Conservation (phyloP, 495 filamentous ascomycete species). For the Penicillium silybi region DNA sequence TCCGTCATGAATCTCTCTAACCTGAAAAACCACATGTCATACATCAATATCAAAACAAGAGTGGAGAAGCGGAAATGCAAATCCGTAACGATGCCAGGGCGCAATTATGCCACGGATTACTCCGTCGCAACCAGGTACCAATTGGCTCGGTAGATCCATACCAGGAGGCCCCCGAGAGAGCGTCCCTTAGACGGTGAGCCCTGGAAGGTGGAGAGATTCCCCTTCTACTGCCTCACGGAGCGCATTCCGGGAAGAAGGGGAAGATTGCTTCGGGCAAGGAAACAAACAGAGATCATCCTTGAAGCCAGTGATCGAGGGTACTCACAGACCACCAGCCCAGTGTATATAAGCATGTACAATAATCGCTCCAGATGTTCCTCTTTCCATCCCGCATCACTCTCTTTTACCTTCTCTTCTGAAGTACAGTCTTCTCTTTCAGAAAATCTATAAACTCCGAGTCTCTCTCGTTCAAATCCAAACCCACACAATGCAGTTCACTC, state of each 20-base stretch:
- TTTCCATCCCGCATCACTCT: slow-evolving; percentile 37
- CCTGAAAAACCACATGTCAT: neutral
- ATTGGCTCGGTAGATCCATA: slow-evolving; percentile 31
- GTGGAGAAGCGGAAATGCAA: neutral
- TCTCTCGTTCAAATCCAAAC: slow-evolving; percentile 33
- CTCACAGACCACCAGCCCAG: slow-evolving; percentile 23
- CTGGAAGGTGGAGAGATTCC: slow-evolving; percentile 18
- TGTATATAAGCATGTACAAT: slow-evolving; percentile 36
- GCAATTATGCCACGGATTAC: slow-evolving; percentile 14
- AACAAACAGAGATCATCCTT: slow-evolving; percentile 8
- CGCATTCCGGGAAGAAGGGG: slow-evolving; percentile 30
- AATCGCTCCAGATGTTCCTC: slow-evolving; percentile 9
- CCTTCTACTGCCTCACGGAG: slow-evolving; percentile 24
- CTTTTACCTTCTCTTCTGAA: slow-evolving; percentile 26
- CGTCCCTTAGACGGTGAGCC: slow-evolving; percentile 8
- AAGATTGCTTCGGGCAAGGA: slow-evolving; percentile 4
- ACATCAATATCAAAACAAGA: neutral
- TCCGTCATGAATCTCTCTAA: too few species aligned
- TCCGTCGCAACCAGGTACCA: slow-evolving; percentile 9
- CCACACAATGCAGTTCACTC: slow-evolving; percentile 37
- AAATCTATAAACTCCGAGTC: slow-evolving; percentile 24
- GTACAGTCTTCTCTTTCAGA: slow-evolving; percentile 25
- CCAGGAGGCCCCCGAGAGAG: slow-evolving; percentile 13
- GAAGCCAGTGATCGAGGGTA: slow-evolving; percentile 5
- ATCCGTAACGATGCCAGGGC: neutral